Percentiles rank a stretch among this genome's conserved stretches.
Evolutionary conservation across 2,329 filamentous ascomycete genomes (phyloP).

Genomic region (Sarocladiaceae sp.): DNA sequence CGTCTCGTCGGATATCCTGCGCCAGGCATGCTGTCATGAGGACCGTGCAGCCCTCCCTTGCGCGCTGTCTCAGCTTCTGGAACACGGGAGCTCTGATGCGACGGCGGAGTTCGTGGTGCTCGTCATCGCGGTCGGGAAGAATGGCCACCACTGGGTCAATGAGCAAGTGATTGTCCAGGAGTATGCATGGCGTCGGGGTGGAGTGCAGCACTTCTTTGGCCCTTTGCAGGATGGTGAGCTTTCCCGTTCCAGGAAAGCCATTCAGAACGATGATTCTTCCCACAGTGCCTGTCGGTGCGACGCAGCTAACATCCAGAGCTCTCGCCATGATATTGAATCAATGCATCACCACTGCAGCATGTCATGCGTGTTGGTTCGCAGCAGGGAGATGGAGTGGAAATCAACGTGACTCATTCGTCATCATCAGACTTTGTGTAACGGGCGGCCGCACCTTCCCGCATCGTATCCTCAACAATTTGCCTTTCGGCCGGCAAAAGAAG

Average conservation of each 20-base stretch:
- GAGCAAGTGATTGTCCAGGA: slow-evolving; percentile 18
- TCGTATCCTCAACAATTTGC: too few relatives aligned
- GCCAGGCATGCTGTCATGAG: slow-evolving; percentile 18
- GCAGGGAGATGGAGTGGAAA: too few relatives aligned
- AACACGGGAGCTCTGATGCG: slow-evolving; percentile 16
- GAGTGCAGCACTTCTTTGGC: slow-evolving; percentile 12
- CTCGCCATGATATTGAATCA: too few relatives aligned
- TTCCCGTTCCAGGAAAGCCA: slow-evolving; percentile 18
- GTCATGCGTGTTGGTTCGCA: too few relatives aligned
- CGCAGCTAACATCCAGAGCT: too few relatives aligned
- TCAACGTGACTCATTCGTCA: too few relatives aligned
- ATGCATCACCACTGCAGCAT: too few relatives aligned
- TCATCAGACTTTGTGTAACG: too few relatives aligned
- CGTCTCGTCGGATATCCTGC: slow-evolving; percentile 10
- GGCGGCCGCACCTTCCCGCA: too few relatives aligned
- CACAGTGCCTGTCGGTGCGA: too few relatives aligned
- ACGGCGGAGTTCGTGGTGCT: slow-evolving; percentile 16
- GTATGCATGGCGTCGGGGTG: slow-evolving; percentile 8
- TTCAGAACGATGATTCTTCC: slow-evolving; percentile 15
- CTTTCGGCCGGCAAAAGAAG: too few relatives aligned
- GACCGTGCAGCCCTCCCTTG: slow-evolving; percentile 10
- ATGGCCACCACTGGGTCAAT: slow-evolving; percentile 16
- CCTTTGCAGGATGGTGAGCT: slow-evolving; percentile 16
- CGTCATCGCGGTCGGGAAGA: slow-evolving; percentile 13
- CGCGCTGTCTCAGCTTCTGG: slow-evolving; percentile 11